A percentile compares a stretch with the other conserved stretches of the same genome.
These are phyloP conservation scores for Sordariomycetes sp. DNA, from an alignment of 2,329 filamentous ascomycete species.

Conservation along the genomic window DNA sequence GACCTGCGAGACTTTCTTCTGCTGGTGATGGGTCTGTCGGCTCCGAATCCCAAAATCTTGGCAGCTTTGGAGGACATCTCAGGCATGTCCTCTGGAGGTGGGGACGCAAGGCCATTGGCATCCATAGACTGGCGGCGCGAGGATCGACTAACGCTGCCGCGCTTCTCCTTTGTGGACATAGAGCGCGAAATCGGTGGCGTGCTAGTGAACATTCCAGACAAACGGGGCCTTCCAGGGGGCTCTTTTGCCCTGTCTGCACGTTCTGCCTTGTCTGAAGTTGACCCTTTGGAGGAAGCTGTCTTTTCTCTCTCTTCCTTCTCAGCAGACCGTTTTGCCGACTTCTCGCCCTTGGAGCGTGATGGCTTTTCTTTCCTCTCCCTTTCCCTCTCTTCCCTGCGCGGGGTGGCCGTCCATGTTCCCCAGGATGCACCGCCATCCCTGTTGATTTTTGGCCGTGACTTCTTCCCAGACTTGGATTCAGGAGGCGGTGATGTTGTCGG, in stretches of 20 bases:
- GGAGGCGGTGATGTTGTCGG: constrained; percentile 37
- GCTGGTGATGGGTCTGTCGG: constrained; percentile 30
- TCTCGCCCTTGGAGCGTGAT: constrained; percentile 57
- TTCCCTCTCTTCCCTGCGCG: constrained; percentile 19
- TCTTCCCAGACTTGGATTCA: constrained; percentile 37
- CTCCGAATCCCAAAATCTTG: constrained; percentile 62
- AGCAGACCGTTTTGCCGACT: constrained; percentile 39
- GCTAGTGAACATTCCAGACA: constrained; percentile 53
- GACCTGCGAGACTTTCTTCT: constrained; percentile 36
- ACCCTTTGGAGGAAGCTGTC: constrained; percentile 56
- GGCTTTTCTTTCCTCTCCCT: constrained; percentile 38
- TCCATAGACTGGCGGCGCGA: constrained; percentile 64
- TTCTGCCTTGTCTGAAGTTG: constrained; percentile 62
- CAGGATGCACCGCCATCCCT: constrained; percentile 62
- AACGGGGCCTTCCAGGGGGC: constrained; percentile 41
- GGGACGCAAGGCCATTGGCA: constrained; percentile 56
- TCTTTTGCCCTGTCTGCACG: constrained; percentile 33
- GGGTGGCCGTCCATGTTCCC: constrained; percentile 62
- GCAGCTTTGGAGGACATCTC: constrained; percentile 68
- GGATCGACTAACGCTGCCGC: constrained; percentile 44
- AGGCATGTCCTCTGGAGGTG: constrained; percentile 59
- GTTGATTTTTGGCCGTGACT: constrained; percentile 45
- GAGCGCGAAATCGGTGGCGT: constrained; percentile 59
- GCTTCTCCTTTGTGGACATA: constrained; percentile 58
- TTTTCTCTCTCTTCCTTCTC: constrained; percentile 61